These are phyloP conservation scores for Cyberlindnera xishuangbannaensis DNA, from an alignment of 805 yeast genomes.

Conservation along the genomic window DNA sequence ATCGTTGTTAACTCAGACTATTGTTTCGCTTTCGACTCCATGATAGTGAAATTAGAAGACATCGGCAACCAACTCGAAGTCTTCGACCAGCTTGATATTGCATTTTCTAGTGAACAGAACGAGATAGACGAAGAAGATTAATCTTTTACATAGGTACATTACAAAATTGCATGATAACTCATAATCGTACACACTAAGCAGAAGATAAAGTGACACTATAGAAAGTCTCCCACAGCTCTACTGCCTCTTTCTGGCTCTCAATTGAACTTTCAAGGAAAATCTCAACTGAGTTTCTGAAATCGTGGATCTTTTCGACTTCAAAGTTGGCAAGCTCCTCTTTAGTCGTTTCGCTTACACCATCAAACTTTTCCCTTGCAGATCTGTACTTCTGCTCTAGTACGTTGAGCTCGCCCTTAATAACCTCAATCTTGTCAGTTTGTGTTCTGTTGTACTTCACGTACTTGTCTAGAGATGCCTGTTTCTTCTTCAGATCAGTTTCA, in stretches of 20 bases:
- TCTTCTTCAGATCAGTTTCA: slow-evolving; percentile 44
- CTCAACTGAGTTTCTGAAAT: slow-evolving; percentile 85
- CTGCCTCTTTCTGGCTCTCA: slow-evolving; percentile 89
- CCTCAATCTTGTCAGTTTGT: slow-evolving; percentile 58
- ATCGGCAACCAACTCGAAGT: slow-evolving; percentile 33
- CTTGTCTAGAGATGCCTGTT: slow-evolving; percentile 41
- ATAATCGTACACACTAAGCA: slow-evolving; percentile 1
- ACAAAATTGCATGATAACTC: slow-evolving; percentile 1
- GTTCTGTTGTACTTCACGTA: slow-evolving; percentile 39
- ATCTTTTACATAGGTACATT: not conserved
- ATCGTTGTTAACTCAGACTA: slow-evolving; percentile 27
- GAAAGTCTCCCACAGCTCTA: slow-evolving; percentile 85
- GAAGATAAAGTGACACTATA: slow-evolving; percentile 45
- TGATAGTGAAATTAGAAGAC: slow-evolving; percentile 42
- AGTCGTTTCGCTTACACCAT: slow-evolving; percentile 58
- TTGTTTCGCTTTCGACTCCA: slow-evolving; percentile 63
- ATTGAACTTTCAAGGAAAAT: slow-evolving; percentile 84
- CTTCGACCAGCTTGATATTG: slow-evolving; percentile 25
- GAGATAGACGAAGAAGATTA: slow-evolving; percentile 16
- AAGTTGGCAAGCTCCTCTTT: slow-evolving; percentile 60
- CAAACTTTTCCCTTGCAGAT: slow-evolving; percentile 53
- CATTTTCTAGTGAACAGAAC: slow-evolving; percentile 27
- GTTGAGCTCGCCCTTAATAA: slow-evolving; percentile 53
- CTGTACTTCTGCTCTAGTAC: slow-evolving; percentile 47
- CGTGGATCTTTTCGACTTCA: slow-evolving; percentile 71